Base-by-base conservation (phyloP, 768 basidiomycete species). In the Cyclocybe aegerita region DNA sequence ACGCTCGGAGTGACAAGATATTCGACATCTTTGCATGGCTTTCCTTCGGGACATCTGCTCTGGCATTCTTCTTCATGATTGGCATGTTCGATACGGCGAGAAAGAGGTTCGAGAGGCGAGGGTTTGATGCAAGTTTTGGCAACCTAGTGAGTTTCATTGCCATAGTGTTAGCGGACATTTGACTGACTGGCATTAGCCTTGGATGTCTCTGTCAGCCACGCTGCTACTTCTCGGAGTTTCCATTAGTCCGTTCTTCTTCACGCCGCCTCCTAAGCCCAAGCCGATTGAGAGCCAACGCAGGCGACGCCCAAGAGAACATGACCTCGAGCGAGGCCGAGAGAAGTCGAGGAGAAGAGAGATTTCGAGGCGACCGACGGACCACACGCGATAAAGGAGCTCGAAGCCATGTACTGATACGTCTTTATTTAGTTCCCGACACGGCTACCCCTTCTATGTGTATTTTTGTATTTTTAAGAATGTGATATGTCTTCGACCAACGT, bases 11-110 rank as follows among this genome's bases (percentile, higher is more conserved):
- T 7, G 63, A 66, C 34, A 62, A 56, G 16, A 51, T 69, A 6
- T 68, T 71, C 39, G 50, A 54, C 29, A 17, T 65, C 32, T 61
- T 66, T 4, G 59, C 60, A n/a, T 58, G 61, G 58, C 50, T 53
- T 3, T 64, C 72, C 0, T 66, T 70, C 47, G 40, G 61, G 2
- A 42, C 59, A 1, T 70, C 71, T 1, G 49, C 60, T 16, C 39
- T 70, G 7, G 69, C 68, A 9, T 71, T 73, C 48, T 46, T 70
- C n/a, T 72, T 72, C 46, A 68, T 65, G 65, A 65, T 71, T n/a
- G 65, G 66, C 1, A 69, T 70, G 29, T 70, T 65, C 60, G 62
- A 53, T 44, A 56, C 60, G 15, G 70, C 70, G n/a, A 68, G 62
- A 35, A 45, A 59, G 5, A 60, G 66, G 33, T 72, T 73, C 50